A percentile compares a stretch with the other conserved stretches of the same genome.
phyloP scores from a whole-genome alignment of 2,329 filamentous ascomycete genomes.

The Xylaria sp. region DNA sequence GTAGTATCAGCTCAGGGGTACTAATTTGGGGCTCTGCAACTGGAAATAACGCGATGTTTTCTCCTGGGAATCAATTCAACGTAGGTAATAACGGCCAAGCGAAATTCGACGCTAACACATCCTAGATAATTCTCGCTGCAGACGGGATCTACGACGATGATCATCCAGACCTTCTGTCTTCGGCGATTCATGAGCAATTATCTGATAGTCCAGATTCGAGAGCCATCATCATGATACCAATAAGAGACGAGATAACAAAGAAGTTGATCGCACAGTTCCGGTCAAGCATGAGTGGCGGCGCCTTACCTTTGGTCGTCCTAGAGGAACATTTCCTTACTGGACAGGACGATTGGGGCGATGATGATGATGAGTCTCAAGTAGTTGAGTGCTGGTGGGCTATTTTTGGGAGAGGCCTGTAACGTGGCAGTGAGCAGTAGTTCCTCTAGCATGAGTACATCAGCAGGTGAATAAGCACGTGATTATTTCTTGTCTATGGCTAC shows the following conservation, averaged over 20 bases:
- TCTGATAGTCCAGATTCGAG: conserved; percentile 65
- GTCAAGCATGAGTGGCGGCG: conserved; percentile 65
- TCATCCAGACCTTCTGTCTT: conserved; percentile 79
- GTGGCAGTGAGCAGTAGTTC: not conserved
- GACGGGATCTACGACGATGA: conserved; percentile 88
- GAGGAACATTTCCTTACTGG: conserved; percentile 72
- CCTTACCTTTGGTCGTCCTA: conserved; percentile 59
- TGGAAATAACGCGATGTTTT: conserved; percentile 58
- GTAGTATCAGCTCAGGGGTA: conserved; percentile 68
- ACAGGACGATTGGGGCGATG: conserved; percentile 79
- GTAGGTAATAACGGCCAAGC: conserved; percentile 45
- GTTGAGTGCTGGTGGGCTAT: conserved; percentile 78
- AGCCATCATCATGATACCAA: conserved; percentile 82
- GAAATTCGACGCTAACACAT: conserved; percentile 21
- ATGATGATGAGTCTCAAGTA: conserved; percentile 56
- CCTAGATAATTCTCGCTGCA: conserved; percentile 79
- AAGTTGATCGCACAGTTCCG: conserved; percentile 72
- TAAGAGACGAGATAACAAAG: conserved; percentile 74
- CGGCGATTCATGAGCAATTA: conserved; percentile 76
- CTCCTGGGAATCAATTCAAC: conserved; percentile 61
- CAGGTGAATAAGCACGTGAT: not conserved
- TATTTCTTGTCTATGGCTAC: not conserved
- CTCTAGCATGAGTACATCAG: not conserved
- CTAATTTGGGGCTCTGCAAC: conserved; percentile 76
- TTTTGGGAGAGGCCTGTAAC: conserved; percentile 54